These are phyloP conservation scores for Helicostylum pulchrum DNA, from an alignment of 192 early-diverging fungal genomes.

Conservation along the genomic window DNA sequence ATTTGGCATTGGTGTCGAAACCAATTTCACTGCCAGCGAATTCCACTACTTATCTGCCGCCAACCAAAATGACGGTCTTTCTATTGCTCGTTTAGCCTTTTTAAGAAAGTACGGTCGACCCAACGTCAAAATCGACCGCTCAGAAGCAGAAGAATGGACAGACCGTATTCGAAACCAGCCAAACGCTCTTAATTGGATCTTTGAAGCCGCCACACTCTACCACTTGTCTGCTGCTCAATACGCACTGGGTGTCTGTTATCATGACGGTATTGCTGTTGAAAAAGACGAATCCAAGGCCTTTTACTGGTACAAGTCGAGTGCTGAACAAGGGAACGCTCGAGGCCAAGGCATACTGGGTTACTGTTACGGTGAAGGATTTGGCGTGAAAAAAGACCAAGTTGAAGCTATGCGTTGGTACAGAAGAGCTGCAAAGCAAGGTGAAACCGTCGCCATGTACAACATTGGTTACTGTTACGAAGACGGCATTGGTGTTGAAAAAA, in stretches of 20 bases:
- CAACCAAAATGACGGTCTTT: constrained; percentile 55
- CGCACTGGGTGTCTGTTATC: constrained; percentile 76
- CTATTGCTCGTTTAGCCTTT: constrained; percentile 68
- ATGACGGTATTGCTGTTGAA: constrained; percentile 56
- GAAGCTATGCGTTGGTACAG: constrained; percentile 53
- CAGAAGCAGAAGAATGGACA: constrained; percentile 79
- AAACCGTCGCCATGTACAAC: constrained; percentile 55
- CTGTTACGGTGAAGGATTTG: constrained; percentile 85
- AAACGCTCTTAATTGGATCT: constrained; percentile 61
- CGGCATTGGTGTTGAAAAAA: constrained; percentile 52
- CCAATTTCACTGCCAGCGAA: constrained; percentile 61
- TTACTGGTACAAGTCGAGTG: constrained; percentile 55
- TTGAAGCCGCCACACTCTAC: constrained; percentile 55
- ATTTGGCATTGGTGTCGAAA: constrained; percentile 72
- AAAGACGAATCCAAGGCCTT: constrained; percentile 52
- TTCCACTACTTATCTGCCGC: constrained; percentile 66
- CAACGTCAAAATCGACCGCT: constrained; percentile 72
- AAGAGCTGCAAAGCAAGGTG: constrained; percentile 43
- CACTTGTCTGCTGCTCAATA: constrained; percentile 70
- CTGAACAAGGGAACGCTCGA: constrained; percentile 57
- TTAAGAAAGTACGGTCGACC: constrained; percentile 81
- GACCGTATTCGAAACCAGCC: constrained; percentile 44
- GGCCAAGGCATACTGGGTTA: constrained; percentile 70
- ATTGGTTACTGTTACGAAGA: constrained; percentile 61
- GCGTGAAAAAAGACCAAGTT: constrained; percentile 53